Base-by-base conservation (phyloP, 495 filamentous ascomycete genomes). In the Penicillium lividum region DNA sequence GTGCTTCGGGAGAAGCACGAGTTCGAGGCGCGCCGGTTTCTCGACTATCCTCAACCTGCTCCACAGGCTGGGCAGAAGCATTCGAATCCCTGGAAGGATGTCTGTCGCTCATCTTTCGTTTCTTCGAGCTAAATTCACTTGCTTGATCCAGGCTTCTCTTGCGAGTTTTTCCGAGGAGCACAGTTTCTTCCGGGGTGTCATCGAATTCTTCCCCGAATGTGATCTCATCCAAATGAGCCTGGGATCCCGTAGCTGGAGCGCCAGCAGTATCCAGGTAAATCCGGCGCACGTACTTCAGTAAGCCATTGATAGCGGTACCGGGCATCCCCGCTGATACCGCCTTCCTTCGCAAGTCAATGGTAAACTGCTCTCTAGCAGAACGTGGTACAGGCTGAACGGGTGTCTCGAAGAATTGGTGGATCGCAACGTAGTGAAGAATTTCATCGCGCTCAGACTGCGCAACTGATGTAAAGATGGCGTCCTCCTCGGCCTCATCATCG, bases 171-270 rank as follows among this genome's bases (percentile, higher is more conserved):
- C 31, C 4, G 45, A 4, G 51, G 5, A 25, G n/a, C 13, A 15
- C 8, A 16, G 4, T 18, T 27, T 4, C 45, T 29, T 36, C 15
- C 18, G 7, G 13, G 3, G 34, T 29, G 10, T 63, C 53, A 6
- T 71, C 58, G 22, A 68, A 54, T 45, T 72, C 66, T 16, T 69
- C 56, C 5, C 68, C 71, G 40, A 70, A 72, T 6, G 53, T 28
- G 4, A 56, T 54, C 0, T 56, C 62, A 2, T 57, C 61, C 42
- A 40, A 6, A 22, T 16, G 25, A 31, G n/a, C 22, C 28, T 4
- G 33, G 18, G 6, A 34, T n/a, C 7, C 33, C 25, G 5, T 38
- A 44, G 22, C 27, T 0, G 6, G 7, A 33, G 53, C 51, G 6
- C 46, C 58, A 27, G 50, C 38, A 7, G 48, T 6, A 4, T 63